Evolutionary conservation across 345 rosid genomes (phyloP).

Genomic region (Nasturtium officinale): DNA sequence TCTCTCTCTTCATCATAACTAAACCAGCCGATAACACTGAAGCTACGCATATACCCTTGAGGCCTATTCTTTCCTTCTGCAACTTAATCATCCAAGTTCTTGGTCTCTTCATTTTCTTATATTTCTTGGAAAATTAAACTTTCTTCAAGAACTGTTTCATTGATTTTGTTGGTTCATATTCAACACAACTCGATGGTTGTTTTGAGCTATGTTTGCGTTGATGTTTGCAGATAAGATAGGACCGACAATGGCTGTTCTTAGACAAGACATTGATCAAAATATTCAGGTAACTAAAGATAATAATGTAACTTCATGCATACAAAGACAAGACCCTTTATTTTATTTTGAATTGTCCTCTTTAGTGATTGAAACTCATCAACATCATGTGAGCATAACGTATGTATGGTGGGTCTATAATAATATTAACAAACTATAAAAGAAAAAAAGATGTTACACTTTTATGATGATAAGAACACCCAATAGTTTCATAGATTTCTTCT

Average conservation of each 20-base stretch:
- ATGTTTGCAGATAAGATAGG: slow-evolving; percentile 86
- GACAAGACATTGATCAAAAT: slow-evolving; percentile 85
- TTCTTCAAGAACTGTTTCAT: background rate
- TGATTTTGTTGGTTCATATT: background rate
- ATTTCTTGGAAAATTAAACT: background rate
- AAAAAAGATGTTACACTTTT: slow-evolving; percentile 25
- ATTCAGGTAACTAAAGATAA: slow-evolving; percentile 58
- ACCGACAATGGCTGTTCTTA: slow-evolving; percentile 91
- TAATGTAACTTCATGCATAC: slow-evolving; percentile 21
- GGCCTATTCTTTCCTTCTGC: slow-evolving; percentile 70
- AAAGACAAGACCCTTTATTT: slow-evolving; percentile 25
- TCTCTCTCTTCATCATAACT: slow-evolving; percentile 48
- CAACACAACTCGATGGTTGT: slow-evolving; percentile 16
- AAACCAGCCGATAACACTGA: slow-evolving; percentile 47
- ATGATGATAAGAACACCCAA: slow-evolving; percentile 30
- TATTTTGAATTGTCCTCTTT: slow-evolving; percentile 9
- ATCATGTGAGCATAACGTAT: slow-evolving; percentile 15
- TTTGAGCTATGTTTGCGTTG: slow-evolving; percentile 21
- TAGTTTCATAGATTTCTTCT: slow-evolving; percentile 1
- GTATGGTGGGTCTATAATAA: slow-evolving; percentile 17
- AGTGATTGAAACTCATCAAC: slow-evolving; percentile 31
- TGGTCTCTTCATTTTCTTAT: slow-evolving; percentile 49
- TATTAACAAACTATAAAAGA: background rate
- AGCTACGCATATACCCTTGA: slow-evolving; percentile 56
- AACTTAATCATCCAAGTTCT: slow-evolving; percentile 79